Evolutionary conservation across 2,329 filamentous ascomycete species (phyloP).

Genomic region (Exophiala lecanii-corni): DNA sequence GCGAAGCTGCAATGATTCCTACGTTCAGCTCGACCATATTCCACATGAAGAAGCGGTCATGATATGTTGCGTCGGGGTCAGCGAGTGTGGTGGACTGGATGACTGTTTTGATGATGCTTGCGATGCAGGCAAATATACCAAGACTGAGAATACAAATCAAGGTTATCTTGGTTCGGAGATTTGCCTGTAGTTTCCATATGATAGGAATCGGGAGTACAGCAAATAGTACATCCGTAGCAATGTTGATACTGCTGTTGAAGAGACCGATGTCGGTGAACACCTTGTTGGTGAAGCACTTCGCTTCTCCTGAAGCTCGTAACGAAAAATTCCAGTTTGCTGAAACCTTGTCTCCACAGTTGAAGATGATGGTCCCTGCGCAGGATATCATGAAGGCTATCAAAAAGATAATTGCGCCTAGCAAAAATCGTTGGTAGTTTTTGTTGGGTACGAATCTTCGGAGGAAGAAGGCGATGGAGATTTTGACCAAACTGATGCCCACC

Average conservation of each 20-base stretch:
- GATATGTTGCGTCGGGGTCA: conserved; percentile 19
- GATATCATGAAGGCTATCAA: conserved; percentile 40
- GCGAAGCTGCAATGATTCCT: conserved; percentile 39
- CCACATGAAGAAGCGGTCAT: conserved; percentile 20
- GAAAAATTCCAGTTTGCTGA: conserved; percentile 41
- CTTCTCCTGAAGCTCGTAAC: conserved; percentile 30
- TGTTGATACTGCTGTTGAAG: conserved; percentile 46
- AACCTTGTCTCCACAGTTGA: conserved; percentile 43
- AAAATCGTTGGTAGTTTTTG: conserved; percentile 37
- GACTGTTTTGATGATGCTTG: conserved; percentile 39
- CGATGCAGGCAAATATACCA: conserved; percentile 41
- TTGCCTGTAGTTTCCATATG: conserved; percentile 41
- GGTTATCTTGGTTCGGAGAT: conserved; percentile 36
- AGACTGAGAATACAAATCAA: conserved; percentile 40
- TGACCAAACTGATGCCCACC: conserved; percentile 42
- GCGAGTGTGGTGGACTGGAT: conserved; percentile 11
- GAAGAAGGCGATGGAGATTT: conserved; percentile 46
- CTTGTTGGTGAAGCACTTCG: conserved; percentile 40
- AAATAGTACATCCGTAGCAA: conserved; percentile 43
- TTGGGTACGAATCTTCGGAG: conserved; percentile 41
- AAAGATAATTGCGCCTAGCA: conserved; percentile 43
- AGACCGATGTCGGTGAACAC: conserved; percentile 44
- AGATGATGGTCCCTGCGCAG: conserved; percentile 45
- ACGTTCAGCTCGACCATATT: conserved; percentile 39
- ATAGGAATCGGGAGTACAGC: conserved; percentile 41